phyloP scores from a whole-genome alignment of 2,329 filamentous ascomycete genomes.

The Trichophyton mentagrophytes region DNA sequence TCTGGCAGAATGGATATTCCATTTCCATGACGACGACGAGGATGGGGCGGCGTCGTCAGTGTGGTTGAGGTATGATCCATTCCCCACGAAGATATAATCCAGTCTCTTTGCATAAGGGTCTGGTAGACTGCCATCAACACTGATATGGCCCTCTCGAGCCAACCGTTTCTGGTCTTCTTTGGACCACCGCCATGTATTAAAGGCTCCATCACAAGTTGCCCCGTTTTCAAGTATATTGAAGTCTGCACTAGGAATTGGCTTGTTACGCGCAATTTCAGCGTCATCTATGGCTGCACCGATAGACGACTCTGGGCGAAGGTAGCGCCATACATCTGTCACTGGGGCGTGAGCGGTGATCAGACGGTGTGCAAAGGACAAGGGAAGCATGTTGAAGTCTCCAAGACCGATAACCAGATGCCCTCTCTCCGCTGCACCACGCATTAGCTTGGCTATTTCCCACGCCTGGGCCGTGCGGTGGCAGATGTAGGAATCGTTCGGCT shows the following conservation, averaged over 20 bases:
- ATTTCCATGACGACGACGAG: constrained; percentile 34
- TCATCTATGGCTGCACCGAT: constrained; percentile 58
- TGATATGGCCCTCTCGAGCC: constrained; percentile 49
- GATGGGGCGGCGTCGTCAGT: constrained; percentile 6
- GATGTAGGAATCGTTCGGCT: constrained; percentile 70
- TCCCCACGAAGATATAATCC: constrained; percentile 83
- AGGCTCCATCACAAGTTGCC: constrained; percentile 68
- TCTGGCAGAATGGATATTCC: constrained; percentile 57
- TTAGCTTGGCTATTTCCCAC: constrained; percentile 86
- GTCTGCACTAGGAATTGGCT: constrained; percentile 59
- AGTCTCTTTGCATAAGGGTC: constrained; percentile 74
- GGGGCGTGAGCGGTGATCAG: constrained; percentile 67
- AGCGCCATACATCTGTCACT: constrained; percentile 72
- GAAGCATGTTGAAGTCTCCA: constrained; percentile 97
- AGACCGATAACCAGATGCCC: constrained; percentile 75
- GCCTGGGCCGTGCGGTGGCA: constrained; percentile 85
- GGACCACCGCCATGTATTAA: constrained; percentile 91
- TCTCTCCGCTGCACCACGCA: constrained; percentile 65
- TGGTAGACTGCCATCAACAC: constrained; percentile 50
- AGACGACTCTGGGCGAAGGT: constrained; percentile 71
- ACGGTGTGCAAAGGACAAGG: constrained; percentile 67
- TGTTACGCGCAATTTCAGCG: constrained; percentile 52
- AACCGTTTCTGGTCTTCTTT: constrained; percentile 56
- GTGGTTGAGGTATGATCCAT: constrained; percentile 28
- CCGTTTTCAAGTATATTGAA: constrained; percentile 73